Conservation (phyloP, 495 filamentous ascomycete genomes). For the Penicillium odoratum region DNA sequence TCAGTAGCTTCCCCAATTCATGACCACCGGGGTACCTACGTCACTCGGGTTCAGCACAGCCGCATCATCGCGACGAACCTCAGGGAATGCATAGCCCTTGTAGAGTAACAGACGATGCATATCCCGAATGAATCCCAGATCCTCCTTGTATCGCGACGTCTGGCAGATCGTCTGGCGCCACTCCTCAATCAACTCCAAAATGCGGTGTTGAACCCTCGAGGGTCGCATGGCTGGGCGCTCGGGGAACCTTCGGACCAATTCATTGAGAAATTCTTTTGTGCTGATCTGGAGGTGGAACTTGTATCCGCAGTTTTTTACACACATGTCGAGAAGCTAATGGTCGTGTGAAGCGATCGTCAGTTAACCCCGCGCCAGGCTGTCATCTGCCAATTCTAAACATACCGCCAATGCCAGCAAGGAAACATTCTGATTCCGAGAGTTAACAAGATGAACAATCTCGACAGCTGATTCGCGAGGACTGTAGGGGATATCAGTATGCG, state of each 20-base stretch:
- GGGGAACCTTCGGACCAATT: constrained; percentile 93
- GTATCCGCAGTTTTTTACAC: constrained; percentile 99
- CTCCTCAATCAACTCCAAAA: constrained; percentile 96
- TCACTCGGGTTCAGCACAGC: constrained; percentile 97
- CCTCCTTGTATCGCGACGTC: constrained; percentile 94
- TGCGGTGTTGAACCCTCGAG: constrained; percentile 83
- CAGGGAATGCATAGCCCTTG: constrained; percentile 95
- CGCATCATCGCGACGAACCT: constrained; percentile 88
- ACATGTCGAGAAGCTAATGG: constrained; percentile 87
- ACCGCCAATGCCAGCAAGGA: constrained; percentile 80
- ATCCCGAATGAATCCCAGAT: constrained; percentile 92
- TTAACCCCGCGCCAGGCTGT: constrained; percentile 20
- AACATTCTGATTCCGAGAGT: constrained; percentile 94
- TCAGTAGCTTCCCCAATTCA: constrained; percentile 28
- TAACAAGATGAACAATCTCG: constrained; percentile 91
- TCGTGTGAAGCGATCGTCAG: constrained; percentile 22
- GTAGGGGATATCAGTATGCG: constrained; percentile 16
- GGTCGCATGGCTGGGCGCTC: constrained; percentile 87
- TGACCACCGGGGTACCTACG: constrained; percentile 58
- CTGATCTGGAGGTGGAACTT: constrained; percentile 98
- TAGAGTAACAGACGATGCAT: constrained; percentile 96
- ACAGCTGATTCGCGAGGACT: constrained; percentile 93
- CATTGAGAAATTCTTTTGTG: constrained; percentile 98
- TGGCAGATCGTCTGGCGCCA: constrained; percentile 98
- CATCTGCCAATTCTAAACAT: constrained; percentile 25